Percentiles rank a stretch among this genome's conserved stretches.
phyloP scores from a whole-genome alignment of 768 basidiomycete genomes.

The Rhodotorula paludigena region DNA sequence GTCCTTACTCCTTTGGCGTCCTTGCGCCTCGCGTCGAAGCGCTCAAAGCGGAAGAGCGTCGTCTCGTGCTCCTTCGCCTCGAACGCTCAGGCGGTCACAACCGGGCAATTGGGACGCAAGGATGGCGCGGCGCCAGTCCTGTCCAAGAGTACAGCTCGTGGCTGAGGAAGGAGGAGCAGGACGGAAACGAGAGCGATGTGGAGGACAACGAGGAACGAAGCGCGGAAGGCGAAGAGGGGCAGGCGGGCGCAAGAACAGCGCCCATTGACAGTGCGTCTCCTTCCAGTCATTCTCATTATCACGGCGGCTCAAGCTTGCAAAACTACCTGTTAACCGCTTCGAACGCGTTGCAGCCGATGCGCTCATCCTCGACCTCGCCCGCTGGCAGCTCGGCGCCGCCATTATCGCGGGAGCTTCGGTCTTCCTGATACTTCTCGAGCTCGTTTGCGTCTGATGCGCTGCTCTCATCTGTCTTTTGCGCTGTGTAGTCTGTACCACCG shows the following conservation, averaged over 20 bases:
- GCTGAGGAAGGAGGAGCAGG: not conserved
- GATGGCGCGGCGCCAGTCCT: slow-evolving; percentile 4
- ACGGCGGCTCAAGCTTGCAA: no score
- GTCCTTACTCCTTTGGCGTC: slow-evolving; percentile 43
- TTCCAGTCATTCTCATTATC: not conserved
- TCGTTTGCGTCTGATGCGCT: not conserved
- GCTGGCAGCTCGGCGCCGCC: not conserved
- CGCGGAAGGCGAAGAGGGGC: not conserved
- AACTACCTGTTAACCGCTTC: not conserved
- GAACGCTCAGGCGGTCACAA: no score
- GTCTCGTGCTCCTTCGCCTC: not conserved
- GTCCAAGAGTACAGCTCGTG: not conserved
- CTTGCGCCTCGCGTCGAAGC: slow-evolving; percentile 58
- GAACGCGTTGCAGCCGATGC: not conserved
- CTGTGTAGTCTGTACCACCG: no score
- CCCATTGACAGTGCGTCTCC: slow-evolving; percentile 4
- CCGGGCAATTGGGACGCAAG: not conserved
- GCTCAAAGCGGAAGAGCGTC: slow-evolving; percentile 7
- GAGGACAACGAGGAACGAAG: not conserved
- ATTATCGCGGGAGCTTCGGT: not conserved
- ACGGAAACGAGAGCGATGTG: not conserved
- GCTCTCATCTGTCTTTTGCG: not conserved
- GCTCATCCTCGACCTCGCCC: slow-evolving; percentile 2
- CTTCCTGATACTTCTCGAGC: not conserved
- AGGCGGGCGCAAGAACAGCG: no score